A percentile compares a stretch with the other conserved stretches of the same genome.
Evolutionary conservation across 2,329 filamentous ascomycete genomes (phyloP).

Genomic region (Pseudopithomyces chartarum): DNA sequence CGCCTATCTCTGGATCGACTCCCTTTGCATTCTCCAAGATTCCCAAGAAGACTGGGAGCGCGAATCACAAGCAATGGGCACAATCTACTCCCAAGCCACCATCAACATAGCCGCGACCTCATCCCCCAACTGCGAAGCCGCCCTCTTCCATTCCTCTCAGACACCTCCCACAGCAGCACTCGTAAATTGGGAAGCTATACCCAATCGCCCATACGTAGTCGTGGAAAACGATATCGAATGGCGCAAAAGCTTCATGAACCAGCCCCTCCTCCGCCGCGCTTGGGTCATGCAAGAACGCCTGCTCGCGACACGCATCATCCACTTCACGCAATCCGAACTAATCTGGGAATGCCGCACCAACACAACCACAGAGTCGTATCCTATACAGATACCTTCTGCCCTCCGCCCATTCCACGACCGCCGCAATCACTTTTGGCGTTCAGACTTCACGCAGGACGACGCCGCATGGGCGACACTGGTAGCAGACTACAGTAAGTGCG

Average conservation of each 20-base stretch:
- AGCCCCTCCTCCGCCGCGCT: background rate
- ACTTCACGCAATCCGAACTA: background rate
- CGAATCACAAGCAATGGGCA: conserved; percentile 7
- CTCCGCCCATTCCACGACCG: conserved; percentile 7
- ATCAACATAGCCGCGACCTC: conserved; percentile 11
- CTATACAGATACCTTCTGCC: background rate
- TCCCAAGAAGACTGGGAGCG: background rate
- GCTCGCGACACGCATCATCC: background rate
- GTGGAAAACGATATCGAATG: conserved; percentile 10
- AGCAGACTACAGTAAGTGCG: conserved; percentile 7
- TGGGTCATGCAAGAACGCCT: conserved; percentile 7
- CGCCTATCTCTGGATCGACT: conserved; percentile 14
- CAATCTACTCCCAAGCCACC: conserved; percentile 8
- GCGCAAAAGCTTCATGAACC: conserved; percentile 7
- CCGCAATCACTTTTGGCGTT: conserved; percentile 9
- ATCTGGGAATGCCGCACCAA: conserved; percentile 1
- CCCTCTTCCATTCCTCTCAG: background rate
- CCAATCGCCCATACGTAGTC: background rate
- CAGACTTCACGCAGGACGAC: conserved; percentile 7
- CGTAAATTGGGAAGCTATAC: conserved; percentile 1
- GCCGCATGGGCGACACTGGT: conserved; percentile 4
- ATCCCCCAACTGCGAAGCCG: conserved; percentile 1
- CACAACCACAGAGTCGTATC: conserved; percentile 3
- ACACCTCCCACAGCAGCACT: conserved; percentile 1
- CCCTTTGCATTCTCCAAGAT: conserved; percentile 12